Base-by-base conservation (phyloP, 495 filamentous ascomycete genomes). In the Aspergillus baeticus region DNA sequence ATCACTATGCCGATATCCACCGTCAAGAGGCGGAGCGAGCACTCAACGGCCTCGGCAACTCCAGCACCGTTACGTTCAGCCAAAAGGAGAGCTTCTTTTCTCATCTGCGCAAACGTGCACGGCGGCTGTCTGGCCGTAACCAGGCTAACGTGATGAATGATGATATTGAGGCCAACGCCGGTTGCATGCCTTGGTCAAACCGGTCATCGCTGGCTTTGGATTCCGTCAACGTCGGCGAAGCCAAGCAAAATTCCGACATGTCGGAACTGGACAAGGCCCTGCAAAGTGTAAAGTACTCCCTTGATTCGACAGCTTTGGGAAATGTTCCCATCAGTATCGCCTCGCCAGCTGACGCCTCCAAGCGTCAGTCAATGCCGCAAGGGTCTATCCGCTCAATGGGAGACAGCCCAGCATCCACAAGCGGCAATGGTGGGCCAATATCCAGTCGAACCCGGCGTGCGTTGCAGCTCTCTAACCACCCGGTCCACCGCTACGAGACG, bases 31-130 rank as follows among this genome's bases (percentile, higher is more conserved):
- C 95, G 20, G 94, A 97, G 70, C 77, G 90, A 54, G 90, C 90
- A 45, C 76, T 98, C 35, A 97, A 91, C 71, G 94, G 92, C 26
- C 33, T 57, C n/a, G 83, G 86, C 56, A 80, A 71, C 84, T 51
- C 80, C 76, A 44, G 88, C 84, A 55, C 88, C 84, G 22, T 83
- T 73, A 67, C 60, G 7, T 82, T 80, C 55, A 88, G 77, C 14
- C 88, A 89, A 33, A 92, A 93, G 63, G 94, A 98, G 66, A 88
- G 93, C 69, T 98, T 97, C 75, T 98, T 98, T 71, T 97, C 95
- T 7, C 95, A 99, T 63, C 81, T 99, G 6, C 84, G 95, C 37
- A 99, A 99, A 71, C 86, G 92, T 21, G 95, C 95, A 7, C 84
- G 95, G 58, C 81, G 95, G 61, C 84, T 99, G 22, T 99, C 95